Percentiles rank a stretch among this genome's conserved stretches.
Evolutionary conservation across 2,329 filamentous ascomycete species (phyloP).

Genomic region (Aphanocladium album): DNA sequence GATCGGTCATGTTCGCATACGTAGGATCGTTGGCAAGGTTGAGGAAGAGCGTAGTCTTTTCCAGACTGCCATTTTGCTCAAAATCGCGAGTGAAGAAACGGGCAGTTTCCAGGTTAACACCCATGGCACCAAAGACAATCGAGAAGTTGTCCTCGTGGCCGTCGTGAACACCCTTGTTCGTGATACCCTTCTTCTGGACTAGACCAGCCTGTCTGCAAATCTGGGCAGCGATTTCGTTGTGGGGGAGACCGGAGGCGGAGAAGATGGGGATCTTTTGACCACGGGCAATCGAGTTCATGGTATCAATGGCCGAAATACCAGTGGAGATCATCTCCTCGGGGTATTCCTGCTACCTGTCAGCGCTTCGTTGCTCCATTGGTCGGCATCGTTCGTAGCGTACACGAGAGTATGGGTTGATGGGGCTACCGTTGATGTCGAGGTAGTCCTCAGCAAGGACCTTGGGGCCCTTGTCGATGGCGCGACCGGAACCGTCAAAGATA

Average conservation of each 20-base stretch:
- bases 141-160: constrained; percentile 99
- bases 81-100: constrained; percentile 99
- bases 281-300: constrained; percentile 96
- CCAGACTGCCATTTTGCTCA: constrained; percentile 98
- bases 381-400: constrained; percentile 44
- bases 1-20: constrained; percentile 48
- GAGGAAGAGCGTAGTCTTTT: constrained; percentile 93
- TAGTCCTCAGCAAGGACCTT: constrained; percentile 98
- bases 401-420: constrained; percentile 96
- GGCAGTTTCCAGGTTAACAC: constrained; percentile 98
- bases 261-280: constrained; percentile 99
- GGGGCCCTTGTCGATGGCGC: constrained; percentile 97
- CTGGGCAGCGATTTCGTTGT: constrained; percentile 98
- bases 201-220: constrained; percentile 96
- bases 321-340: constrained; percentile 99
- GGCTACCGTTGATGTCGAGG: constrained; percentile 96
- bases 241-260: constrained; percentile 94
- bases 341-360: constrained; percentile 63
- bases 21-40: constrained; percentile 99
- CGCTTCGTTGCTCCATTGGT: not conserved
- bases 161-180: constrained; percentile 93
- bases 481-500: constrained; percentile 96
- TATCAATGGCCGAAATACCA: constrained; percentile 98
- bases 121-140: constrained; percentile 99
- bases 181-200: constrained; percentile 70